Evolutionary conservation across 2,329 filamentous ascomycete genomes (phyloP), one percentile per base, ranked within the genome.

Genomic region (Aspergillus vadensis): DNA sequence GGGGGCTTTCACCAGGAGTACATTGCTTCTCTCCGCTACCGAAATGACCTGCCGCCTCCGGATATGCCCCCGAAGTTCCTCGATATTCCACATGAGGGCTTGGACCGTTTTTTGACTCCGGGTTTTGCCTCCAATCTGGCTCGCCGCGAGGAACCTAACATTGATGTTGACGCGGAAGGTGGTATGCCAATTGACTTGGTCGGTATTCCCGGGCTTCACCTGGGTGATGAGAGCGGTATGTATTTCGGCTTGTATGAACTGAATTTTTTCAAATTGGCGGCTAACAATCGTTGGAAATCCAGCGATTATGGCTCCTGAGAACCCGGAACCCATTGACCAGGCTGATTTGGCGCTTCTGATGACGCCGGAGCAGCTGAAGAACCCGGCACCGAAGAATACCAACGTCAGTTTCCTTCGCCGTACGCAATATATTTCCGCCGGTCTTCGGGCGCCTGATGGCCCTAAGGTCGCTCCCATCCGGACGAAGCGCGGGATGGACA

Each of bases 111-210:
- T 78, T 96, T 95, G 32, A 91, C 88, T 3, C 91, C 95, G 1
- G 88, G 88, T 21, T 99, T 96, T 80, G 92, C 93, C 30, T 95
- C 93, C 49, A 88, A 92, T 65, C 82, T 99, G 68, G 92, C 91
- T 17, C 85, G 94, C 72, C 92, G 97, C 72, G 95, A 98, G 80
- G 91, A 94, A 55, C 83, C 97, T 52, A 98, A 97, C 73, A 95
- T 99, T 63, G 95, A 99, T 78, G 92, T 92, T 30, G 95, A 99
- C 85, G 95, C 93, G 8, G 95, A 99, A 81, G 85, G 98, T 69
- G 95, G 95, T 60, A 98, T 99, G 95, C 92, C 93, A 61, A 87
- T 99, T 73, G 94, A 98, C 75, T 80, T 99, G 68, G 90, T 98
- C 60, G 95, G 95, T 71, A 91, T 98, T 80, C 94, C 94, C 6